Percentiles rank a stretch among this genome's conserved stretches.
Evolutionary conservation across 148 eudicot genomes (phyloP).

Genomic region (Euryodendron excelsum): DNA sequence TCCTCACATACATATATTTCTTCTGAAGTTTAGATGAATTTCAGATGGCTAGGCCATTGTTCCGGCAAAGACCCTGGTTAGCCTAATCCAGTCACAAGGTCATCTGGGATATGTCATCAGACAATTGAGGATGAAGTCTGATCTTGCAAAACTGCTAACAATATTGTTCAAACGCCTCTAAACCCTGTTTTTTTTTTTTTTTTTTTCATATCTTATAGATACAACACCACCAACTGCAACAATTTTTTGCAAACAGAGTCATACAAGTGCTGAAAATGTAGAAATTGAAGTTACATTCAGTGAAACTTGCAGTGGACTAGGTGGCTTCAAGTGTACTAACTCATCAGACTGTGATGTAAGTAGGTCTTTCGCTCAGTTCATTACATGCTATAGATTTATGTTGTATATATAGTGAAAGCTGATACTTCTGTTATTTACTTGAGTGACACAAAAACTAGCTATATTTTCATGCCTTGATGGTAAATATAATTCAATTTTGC

Average conservation of each 20-base stretch:
- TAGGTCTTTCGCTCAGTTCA: background rate
- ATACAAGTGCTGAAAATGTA: background rate
- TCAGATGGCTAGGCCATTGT: background rate
- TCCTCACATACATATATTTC: background rate
- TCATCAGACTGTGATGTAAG: constrained; percentile 17
- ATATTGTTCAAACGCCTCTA: background rate
- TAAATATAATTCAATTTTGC: background rate
- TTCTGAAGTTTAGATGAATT: background rate
- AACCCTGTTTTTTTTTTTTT: background rate
- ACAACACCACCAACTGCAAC: constrained; percentile 15
- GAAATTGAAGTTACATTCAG: constrained; percentile 3
- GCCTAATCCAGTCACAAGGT: background rate
- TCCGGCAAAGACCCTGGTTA: background rate
- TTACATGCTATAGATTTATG: background rate
- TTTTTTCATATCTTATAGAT: background rate
- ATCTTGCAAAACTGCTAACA: background rate
- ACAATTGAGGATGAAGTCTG: background rate
- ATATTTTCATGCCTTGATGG: background rate
- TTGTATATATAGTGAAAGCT: background rate
- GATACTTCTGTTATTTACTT: background rate
- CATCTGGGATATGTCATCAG: background rate
- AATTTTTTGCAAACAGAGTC: constrained; percentile 11
- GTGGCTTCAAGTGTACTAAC: constrained; percentile 14
- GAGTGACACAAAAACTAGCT: background rate
- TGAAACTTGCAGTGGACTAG: constrained; percentile 8